These are phyloP conservation scores for Euphrasia arctica DNA, from an alignment of 305 asterid species.

Conservation along the genomic window DNA sequence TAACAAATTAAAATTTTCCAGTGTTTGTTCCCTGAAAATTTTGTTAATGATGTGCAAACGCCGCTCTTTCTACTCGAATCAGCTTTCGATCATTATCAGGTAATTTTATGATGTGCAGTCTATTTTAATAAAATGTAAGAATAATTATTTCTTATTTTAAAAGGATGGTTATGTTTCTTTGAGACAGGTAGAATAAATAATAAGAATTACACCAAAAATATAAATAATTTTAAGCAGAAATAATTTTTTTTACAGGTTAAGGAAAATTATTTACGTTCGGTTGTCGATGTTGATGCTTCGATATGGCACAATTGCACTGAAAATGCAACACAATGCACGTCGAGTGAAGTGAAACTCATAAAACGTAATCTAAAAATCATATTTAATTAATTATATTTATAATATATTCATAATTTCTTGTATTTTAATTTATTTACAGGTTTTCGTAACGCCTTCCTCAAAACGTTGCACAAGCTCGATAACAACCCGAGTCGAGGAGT, in stretches of 20 bases:
- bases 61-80: slow-evolving; percentile 46
- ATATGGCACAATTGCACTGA: background rate
- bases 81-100: slow-evolving; percentile 39
- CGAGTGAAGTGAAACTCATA: background rate
- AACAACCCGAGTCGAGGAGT: background rate
- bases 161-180: background rate
- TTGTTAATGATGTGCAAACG: slow-evolving; percentile 33
- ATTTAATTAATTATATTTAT: background rate
- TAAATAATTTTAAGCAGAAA: background rate
- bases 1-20: slow-evolving; percentile 15
- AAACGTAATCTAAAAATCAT: background rate
- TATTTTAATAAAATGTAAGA: too few species aligned
- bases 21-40: slow-evolving; percentile 48
- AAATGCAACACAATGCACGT: background rate
- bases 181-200: background rate
- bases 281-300: background rate
- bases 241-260: background rate
- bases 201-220: background rate
- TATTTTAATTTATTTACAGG: background rate
- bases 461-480: background rate
- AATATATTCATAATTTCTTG: background rate
- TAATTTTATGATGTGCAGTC: background rate
- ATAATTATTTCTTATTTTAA: too few species aligned
- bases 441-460: background rate
- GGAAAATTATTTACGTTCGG: background rate